Evolutionary conservation across 805 yeast species (phyloP).

Genomic region (Sungouiella blattae): DNA sequence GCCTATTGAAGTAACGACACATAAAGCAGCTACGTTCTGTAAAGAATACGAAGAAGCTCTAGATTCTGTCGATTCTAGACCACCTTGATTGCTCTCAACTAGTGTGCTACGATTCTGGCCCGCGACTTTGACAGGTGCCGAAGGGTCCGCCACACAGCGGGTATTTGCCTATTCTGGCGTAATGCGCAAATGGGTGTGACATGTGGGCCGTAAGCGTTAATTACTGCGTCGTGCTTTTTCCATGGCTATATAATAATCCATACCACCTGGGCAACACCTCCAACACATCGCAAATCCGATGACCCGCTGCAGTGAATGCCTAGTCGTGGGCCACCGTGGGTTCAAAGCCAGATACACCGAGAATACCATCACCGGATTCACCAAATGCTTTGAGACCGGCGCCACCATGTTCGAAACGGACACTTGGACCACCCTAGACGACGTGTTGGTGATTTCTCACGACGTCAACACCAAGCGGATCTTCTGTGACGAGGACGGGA

Average conservation of each 20-base stretch:
- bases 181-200: too few relatives aligned
- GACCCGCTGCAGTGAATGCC: conserved; percentile 5
- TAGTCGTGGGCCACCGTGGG: conserved; percentile 42
- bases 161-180: too few relatives aligned
- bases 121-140: too few relatives aligned
- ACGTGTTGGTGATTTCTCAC: conserved; percentile 37
- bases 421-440: conserved; percentile 36
- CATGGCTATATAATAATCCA: background rate
- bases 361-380: conserved; percentile 37
- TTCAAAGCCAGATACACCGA: conserved; percentile 39
- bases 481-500: conserved; percentile 32
- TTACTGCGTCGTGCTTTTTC: too few relatives aligned
- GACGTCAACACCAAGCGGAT: conserved; percentile 37
- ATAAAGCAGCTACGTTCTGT: too few relatives aligned
- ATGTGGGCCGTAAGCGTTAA: too few relatives aligned
- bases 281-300: background rate
- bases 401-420: conserved; percentile 43
- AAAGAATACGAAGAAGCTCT: too few relatives aligned
- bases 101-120: too few relatives aligned
- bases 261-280: background rate
- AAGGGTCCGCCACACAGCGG: too few relatives aligned
- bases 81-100: too few relatives aligned
- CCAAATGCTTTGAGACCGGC: conserved; percentile 33
- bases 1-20: too few relatives aligned
- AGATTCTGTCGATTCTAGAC: too few relatives aligned